Base-by-base conservation (phyloP, 2,329 filamentous ascomycete genomes). In the Fusarium sp. region DNA sequence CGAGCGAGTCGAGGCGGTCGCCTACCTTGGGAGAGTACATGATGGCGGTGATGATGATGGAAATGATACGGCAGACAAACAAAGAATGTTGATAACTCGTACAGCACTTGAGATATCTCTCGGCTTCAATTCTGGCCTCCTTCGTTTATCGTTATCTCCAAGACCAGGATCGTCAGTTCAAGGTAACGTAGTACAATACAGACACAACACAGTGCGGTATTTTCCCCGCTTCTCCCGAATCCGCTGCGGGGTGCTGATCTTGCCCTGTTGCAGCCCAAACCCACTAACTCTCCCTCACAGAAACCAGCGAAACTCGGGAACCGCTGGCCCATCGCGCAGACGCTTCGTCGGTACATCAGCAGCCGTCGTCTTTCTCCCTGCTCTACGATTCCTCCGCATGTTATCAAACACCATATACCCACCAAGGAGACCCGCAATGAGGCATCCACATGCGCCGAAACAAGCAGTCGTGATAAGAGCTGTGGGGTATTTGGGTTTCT, bases 401-500 rank as follows among this genome's bases (percentile, higher is more conserved):
- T 93, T 78, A 80, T 83, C 84, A 79, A 86, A 79, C 22, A 89
- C 83, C 92, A 93, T 94, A 73, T 85, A 93, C 0, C 82, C 66
- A 1, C 90, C 91, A 52, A 93, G 77, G 5, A 83, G 60, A 5
- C 86, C 81, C 0, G 91, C 88, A 62, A 92, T 80, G 1, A 89
- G 68, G 9, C 87, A 86, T 0, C 92, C 92, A 0, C 83, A 84
- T 0, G 87, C 91, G 0, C 92, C 92, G 81, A 92, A 92, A 0
- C 85, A 85, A 4, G 90, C 90, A 3, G 89, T 92, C 0, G 90
- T 93, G 39, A 90, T 87, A 47, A 94, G 79, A 0, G 92, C 92
- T 1, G 84, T 90, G 58, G 89, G 86, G 76, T 94, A 94, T 72
- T 92, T 90, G 0, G 92, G 92, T 11, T 87, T 88, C 73, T 92